A percentile compares a stretch with the other conserved stretches of the same genome.
Evolutionary conservation across 176 grass and related monocot genomes (phyloP).

Genomic region (Oryza glumipatula): DNA sequence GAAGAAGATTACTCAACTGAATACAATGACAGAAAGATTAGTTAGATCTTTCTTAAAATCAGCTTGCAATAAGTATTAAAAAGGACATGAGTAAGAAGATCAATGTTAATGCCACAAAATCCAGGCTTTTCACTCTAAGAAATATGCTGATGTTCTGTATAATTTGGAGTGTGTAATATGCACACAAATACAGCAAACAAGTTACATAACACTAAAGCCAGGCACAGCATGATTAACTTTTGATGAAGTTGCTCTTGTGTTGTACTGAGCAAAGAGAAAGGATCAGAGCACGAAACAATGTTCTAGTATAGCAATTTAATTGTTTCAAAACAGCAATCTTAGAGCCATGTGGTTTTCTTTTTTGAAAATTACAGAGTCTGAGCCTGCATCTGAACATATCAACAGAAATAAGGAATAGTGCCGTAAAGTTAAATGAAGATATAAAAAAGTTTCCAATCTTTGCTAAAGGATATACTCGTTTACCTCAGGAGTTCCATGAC

Average conservation of each 20-base stretch:
- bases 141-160: conserved; percentile 24
- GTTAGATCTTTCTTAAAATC: conserved; percentile 30
- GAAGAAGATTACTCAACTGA: conserved; percentile 19
- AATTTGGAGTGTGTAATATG: conserved; percentile 19
- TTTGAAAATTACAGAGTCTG: not conserved
- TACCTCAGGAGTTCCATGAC: conserved; percentile 92
- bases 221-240: not conserved
- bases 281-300: not conserved
- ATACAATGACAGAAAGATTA: not conserved
- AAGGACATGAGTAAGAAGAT: conserved; percentile 2
- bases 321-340: conserved; percentile 10
- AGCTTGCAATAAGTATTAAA: not conserved
- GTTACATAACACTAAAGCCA: not conserved
- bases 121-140: not conserved
- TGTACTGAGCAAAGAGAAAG: conserved; percentile 5
- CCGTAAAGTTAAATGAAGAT: not conserved
- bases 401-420: not conserved
- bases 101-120: conserved; percentile 6
- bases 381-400: conserved; percentile 19
- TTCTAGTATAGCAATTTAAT: not conserved
- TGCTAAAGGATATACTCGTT: conserved; percentile 46
- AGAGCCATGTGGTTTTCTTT: conserved; percentile 15
- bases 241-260: conserved; percentile 1
- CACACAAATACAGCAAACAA: not conserved
- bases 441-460: conserved; percentile 26